Evolutionary conservation across 257 asterid genomes (phyloP).

Genomic region (Linaria vulgaris): DNA sequence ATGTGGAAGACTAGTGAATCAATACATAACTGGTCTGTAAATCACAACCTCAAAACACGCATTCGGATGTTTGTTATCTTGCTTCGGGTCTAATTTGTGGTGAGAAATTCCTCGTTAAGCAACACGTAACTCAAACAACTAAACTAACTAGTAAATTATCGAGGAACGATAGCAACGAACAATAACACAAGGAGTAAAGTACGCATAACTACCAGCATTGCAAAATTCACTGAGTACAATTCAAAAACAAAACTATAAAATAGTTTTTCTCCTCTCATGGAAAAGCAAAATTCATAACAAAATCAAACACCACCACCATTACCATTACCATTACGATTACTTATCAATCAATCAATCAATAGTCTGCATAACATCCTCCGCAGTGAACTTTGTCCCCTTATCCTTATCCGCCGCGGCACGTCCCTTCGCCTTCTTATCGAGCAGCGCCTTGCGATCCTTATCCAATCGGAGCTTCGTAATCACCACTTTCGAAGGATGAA

Average conservation of each 20-base stretch:
- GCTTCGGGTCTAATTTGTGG: no score
- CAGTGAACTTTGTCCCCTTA: constrained; percentile 66
- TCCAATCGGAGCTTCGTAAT: constrained; percentile 66
- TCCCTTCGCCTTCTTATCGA: constrained; percentile 75
- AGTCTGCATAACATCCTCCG: constrained; percentile 67
- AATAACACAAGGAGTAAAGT: background rate
- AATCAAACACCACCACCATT: constrained; percentile 19
- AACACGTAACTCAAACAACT: no score
- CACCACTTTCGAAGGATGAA: constrained; percentile 65
- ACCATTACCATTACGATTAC: no score
- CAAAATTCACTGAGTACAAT: constrained; percentile 14
- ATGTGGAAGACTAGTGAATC: no score
- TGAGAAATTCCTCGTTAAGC: no score
- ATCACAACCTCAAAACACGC: no score
- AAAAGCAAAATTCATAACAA: background rate
- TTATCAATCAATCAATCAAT: constrained; percentile 43
- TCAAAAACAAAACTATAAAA: constrained; percentile 9
- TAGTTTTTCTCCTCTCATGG: background rate
- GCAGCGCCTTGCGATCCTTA: constrained; percentile 62
- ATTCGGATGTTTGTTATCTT: no score
- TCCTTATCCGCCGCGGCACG: constrained; percentile 71
- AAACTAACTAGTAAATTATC: no score
- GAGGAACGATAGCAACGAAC: background rate
- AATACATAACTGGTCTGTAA: no score
- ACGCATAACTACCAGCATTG: constrained; percentile 9